Conservation (phyloP, 2,329 filamentous ascomycete species). For the Fusarium tjaetaba region DNA sequence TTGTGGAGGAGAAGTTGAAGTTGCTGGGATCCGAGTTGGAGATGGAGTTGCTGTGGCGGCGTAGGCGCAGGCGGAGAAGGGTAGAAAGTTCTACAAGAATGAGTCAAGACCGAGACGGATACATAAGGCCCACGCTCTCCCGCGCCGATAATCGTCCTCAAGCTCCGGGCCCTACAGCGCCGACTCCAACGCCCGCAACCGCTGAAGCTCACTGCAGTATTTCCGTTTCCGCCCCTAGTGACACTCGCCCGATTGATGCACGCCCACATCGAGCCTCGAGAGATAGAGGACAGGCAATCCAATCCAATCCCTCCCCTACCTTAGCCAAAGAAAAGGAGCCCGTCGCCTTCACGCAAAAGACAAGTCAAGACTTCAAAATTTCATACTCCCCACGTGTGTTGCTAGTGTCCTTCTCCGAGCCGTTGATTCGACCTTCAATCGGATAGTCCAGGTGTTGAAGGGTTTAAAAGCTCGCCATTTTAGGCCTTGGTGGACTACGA, state of each 20-base stretch:
- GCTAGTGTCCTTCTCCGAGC: conserved; percentile 21
- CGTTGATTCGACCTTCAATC: conserved; percentile 21
- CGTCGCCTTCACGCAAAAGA: conserved; percentile 16
- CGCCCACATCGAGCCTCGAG: conserved; percentile 31
- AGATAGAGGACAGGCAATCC: conserved; percentile 1
- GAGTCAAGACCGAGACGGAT: conserved; percentile 52
- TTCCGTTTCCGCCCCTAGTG: conserved; percentile 42
- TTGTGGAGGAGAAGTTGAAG: conserved; percentile 35
- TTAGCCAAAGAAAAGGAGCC: neutral
- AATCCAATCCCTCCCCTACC: neutral
- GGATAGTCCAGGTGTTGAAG: conserved; percentile 25
- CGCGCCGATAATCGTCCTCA: conserved; percentile 29
- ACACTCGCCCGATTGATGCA: conserved; percentile 32
- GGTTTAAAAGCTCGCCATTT: conserved; percentile 30
- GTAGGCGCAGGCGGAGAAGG: conserved; percentile 15
- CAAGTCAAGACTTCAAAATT: conserved; percentile 4
- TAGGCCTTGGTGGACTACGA: conserved; percentile 15
- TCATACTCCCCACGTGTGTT: conserved; percentile 29
- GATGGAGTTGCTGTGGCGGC: conserved; percentile 32
- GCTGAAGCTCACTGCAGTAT: conserved; percentile 28
- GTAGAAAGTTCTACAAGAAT: conserved; percentile 59
- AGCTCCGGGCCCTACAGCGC: conserved; percentile 33
- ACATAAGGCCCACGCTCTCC: conserved; percentile 49
- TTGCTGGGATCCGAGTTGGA: conserved; percentile 25
- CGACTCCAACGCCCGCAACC: conserved; percentile 32